Conservation (phyloP, 306 rosid genomes). For the Argentina anserina region DNA sequence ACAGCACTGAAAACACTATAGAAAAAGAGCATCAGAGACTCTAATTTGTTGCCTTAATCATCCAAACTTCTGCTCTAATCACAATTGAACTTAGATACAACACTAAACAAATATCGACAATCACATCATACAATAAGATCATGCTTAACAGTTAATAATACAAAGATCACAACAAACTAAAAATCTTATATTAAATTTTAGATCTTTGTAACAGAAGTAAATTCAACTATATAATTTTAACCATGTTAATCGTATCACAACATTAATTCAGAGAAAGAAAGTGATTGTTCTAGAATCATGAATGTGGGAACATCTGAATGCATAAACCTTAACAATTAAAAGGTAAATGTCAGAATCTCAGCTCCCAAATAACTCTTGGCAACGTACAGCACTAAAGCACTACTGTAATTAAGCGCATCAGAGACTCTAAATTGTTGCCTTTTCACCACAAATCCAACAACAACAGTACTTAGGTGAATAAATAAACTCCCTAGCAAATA, state of each 20-base stretch:
- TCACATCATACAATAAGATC: neutral
- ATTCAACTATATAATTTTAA: too few species aligned
- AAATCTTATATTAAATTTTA: neutral
- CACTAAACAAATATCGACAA: neutral
- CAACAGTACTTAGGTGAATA: too few species aligned
- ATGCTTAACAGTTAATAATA: too few species aligned
- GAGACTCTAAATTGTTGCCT: constrained; percentile 99
- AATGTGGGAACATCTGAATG: constrained; percentile 67
- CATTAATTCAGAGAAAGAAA: neutral
- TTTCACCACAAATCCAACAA: neutral
- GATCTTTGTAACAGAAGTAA: too few species aligned
- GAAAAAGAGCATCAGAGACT: constrained; percentile 15
- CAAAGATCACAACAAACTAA: neutral
- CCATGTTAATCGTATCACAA: neutral
- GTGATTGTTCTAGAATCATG: neutral
- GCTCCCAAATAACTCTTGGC: constrained; percentile 61
- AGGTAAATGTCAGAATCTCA: constrained; percentile 63
- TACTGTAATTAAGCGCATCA: constrained; percentile 46
- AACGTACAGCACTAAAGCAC: constrained; percentile 88
- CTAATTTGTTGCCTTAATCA: constrained; percentile 5
- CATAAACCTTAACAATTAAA: constrained; percentile 32
- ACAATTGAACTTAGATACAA: neutral
- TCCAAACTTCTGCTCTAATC: neutral
- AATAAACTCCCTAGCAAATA: neutral
- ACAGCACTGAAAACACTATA: constrained; percentile 11